phyloP scores from a whole-genome alignment of 2,329 filamentous ascomycete species.

The Neonectria hederae region DNA sequence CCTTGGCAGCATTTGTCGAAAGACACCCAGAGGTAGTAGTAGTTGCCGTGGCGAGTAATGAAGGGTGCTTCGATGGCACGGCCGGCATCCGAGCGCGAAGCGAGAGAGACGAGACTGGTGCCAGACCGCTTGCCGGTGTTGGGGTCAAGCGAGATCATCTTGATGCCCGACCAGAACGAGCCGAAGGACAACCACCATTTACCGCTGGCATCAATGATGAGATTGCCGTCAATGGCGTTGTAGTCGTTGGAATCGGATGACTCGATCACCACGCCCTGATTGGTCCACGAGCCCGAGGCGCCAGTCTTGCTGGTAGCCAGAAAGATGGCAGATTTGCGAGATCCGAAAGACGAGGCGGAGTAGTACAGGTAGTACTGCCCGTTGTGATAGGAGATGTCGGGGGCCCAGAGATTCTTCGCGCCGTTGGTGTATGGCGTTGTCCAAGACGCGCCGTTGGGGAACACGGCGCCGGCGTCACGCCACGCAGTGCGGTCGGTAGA shows the following conservation, averaged over 20 bases:
- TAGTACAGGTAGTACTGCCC: constrained; percentile 47
- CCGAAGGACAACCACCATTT: constrained; percentile 47
- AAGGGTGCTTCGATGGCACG: constrained; percentile 44
- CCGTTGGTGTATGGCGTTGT: constrained; percentile 44
- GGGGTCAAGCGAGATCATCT: constrained; percentile 41
- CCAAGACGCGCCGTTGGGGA: constrained; percentile 46
- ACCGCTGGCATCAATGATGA: constrained; percentile 40
- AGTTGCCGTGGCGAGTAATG: constrained; percentile 42
- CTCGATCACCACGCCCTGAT: constrained; percentile 43
- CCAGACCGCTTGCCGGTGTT: constrained; percentile 39
- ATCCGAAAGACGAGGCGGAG: constrained; percentile 45
- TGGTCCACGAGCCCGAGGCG: constrained; percentile 43
- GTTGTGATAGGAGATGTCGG: constrained; percentile 58
- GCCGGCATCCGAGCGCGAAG: constrained; percentile 31
- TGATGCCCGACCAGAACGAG: constrained; percentile 47
- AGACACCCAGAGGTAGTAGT: constrained; percentile 47
- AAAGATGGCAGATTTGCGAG: constrained; percentile 44
- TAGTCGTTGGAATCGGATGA: constrained; percentile 35
- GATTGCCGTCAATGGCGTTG: constrained; percentile 46
- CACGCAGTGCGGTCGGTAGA: constrained; percentile 46
- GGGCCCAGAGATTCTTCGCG: constrained; percentile 56
- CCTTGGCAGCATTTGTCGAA: constrained; percentile 46
- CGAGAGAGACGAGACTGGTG: constrained; percentile 39
- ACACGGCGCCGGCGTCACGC: constrained; percentile 43
- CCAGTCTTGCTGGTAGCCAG: constrained; percentile 44